A percentile compares a stretch with the other conserved stretches of the same genome.
Conservation (phyloP, 805 yeast species). For the Lipomyces chichibuensis region DNA sequence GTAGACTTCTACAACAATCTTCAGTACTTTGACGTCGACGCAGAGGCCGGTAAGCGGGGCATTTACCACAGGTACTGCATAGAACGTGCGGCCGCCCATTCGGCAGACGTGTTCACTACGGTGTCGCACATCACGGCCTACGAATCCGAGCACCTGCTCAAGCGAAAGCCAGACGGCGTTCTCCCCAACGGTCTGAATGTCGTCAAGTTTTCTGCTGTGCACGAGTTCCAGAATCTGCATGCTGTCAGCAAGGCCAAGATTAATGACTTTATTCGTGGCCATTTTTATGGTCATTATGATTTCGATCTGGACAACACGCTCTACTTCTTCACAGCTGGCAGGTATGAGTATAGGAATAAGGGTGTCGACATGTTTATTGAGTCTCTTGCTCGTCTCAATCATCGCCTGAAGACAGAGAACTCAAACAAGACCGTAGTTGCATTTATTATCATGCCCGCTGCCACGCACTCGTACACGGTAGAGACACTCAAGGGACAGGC, state of each 20-base stretch:
- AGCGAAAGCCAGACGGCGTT: slow-evolving; percentile 97
- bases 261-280: slow-evolving; percentile 93
- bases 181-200: slow-evolving; percentile 96
- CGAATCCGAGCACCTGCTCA: slow-evolving; percentile 88
- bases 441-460: slow-evolving; percentile 97
- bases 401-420: slow-evolving; percentile 75
- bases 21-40: slow-evolving; percentile 88
- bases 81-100: slow-evolving; percentile 94
- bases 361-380: slow-evolving; percentile 96
- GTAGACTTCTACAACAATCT: slow-evolving; percentile 94
- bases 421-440: slow-evolving; percentile 94
- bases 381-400: slow-evolving; percentile 87
- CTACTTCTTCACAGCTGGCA: slow-evolving; percentile 94
- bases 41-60: slow-evolving; percentile 97
- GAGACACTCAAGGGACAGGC: slow-evolving; percentile 97
- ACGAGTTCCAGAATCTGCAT: slow-evolving; percentile 95
- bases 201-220: slow-evolving; percentile 94
- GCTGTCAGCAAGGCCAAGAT: slow-evolving; percentile 89
- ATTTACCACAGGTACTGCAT: slow-evolving; percentile 96
- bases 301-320: slow-evolving; percentile 92
- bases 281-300: slow-evolving; percentile 94
- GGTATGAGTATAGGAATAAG: slow-evolving; percentile 94
- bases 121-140: slow-evolving; percentile 97
- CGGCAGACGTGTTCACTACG: slow-evolving; percentile 95
- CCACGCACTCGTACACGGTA: slow-evolving; percentile 89